phyloP scores from a whole-genome alignment of 1,284 basidiomycete genomes.

The Laetiporus sulphureus region DNA sequence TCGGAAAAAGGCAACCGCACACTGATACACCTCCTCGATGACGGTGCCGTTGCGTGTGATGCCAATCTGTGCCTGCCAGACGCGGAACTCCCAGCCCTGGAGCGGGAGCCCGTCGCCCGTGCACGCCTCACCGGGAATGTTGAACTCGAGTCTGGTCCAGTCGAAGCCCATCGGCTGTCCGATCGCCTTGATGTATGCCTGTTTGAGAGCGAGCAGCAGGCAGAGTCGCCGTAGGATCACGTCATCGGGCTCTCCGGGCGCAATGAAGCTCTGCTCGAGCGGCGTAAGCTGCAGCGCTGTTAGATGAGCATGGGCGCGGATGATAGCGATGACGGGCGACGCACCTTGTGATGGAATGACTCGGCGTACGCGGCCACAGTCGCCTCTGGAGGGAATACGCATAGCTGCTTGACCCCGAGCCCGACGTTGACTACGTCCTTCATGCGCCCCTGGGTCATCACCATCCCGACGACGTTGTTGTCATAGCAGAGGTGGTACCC shows the following conservation, averaged over 20 bases:
- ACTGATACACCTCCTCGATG: slow-evolving; percentile 64
- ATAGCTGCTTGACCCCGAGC: slow-evolving; percentile 61
- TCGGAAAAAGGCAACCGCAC: slow-evolving; percentile 68
- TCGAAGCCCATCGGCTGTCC: slow-evolving; percentile 76
- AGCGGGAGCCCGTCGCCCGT: slow-evolving; percentile 60
- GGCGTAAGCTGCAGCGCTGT: slow-evolving; percentile 45
- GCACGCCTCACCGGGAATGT: slow-evolving; percentile 55
- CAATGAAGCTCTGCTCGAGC: slow-evolving; percentile 49
- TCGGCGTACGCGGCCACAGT: slow-evolving; percentile 57
- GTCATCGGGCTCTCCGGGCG: slow-evolving; percentile 47
- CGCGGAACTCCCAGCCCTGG: slow-evolving; percentile 75
- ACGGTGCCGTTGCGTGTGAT: slow-evolving; percentile 48
- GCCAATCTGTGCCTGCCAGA: slow-evolving; percentile 67
- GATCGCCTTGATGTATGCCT: slow-evolving; percentile 74
- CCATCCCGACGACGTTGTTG: slow-evolving; percentile 68
- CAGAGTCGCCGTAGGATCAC: slow-evolving; percentile 63
- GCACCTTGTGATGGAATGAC: slow-evolving; percentile 67
- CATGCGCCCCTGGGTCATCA: slow-evolving; percentile 72
- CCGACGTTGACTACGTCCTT: slow-evolving; percentile 73
- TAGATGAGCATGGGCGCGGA: not conserved
- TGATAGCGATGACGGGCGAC: slow-evolving; percentile 10
- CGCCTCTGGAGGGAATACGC: slow-evolving; percentile 50
- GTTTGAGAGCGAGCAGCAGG: slow-evolving; percentile 69
- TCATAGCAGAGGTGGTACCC: slow-evolving; percentile 70
- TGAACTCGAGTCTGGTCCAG: slow-evolving; percentile 71